Base-by-base conservation (phyloP, 2,329 filamentous ascomycete species). In the Clonostachys chloroleuca region DNA sequence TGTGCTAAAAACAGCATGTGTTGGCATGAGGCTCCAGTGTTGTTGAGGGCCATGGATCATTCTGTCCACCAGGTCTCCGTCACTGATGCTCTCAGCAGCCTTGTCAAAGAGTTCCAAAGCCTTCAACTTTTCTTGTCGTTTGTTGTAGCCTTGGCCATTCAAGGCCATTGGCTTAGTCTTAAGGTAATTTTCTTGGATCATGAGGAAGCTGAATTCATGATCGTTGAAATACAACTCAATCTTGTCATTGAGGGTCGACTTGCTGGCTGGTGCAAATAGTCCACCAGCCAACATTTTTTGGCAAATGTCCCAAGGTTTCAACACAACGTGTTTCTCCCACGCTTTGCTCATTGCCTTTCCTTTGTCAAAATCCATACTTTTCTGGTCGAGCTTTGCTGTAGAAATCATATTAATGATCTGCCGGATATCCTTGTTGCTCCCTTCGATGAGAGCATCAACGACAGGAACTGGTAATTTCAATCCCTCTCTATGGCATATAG, bases 11-110 rank as follows among this genome's bases (percentile, higher is more conserved):
- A 96, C 79, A 24, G 92, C 94, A 66, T 99, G 94, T 2, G 89
- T 87, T 13, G 94, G 94, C 94, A 99, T 99, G 51, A 99, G 71
- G 61, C 89, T 94, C 94, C 94, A 99, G 52, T 99, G 94, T 63
- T 99, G 94, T 62, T 99, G 94, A 41, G 90, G 89, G 24, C 94
- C 94, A 65, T 99, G 94, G 50, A 99, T 99, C 92, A 99, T 96
- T 45, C 90, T 81, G 65, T 99, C 94, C 3, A 97, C 89, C 35
- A 99, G 73, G 63, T 99, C 94, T 50, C 94, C 94, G 60, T 99
- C 94, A 59, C 91, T 96, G 68, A 99, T 99, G 61, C 92, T 96
- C 61, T 95, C 87, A 5, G 94, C 92, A 5, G 94, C 94, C 57
- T 89, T 81, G 53, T 95, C 92, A 18, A 86, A 81, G 8, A 97